Base-by-base conservation (phyloP, 352 stramenopile genomes). In the Nothophytophthora sp. region DNA sequence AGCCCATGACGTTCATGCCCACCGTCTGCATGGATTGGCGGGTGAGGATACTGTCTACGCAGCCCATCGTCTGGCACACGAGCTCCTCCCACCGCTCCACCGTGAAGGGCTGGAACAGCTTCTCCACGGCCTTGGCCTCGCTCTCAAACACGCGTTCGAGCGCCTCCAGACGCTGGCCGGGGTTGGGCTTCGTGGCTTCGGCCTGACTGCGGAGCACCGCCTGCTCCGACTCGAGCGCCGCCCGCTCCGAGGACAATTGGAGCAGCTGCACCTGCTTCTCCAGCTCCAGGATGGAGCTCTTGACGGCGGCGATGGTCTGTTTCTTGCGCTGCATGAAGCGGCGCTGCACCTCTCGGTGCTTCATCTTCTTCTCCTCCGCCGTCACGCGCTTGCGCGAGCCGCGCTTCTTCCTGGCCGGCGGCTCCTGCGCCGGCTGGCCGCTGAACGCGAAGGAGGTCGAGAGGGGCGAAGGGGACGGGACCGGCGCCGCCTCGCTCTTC, bases 281-380 rank as follows among this genome's bases (percentile, higher is more conserved):
- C 18, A 81, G 34, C 20, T 40, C 56, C 8, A 45, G 37, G 28
- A 68, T 69, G 1, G 55, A 61, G 39, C 59, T 44, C 60, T 81
- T 81, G 19, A 73, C 61, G 11, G 56, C 50, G 20, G 46, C 52
- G 10, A 74, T 52, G 27, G 63, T 60, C 44, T 67, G 63, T 48
- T 81, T 81, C 51, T 81, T 81, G 43, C 70, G 70, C 47, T 73
- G 55, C 66, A 81, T 81, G 42, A 81, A 81, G 32, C 67, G 63
- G 13, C 70, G 63, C 54, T 81, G 70, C 40, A 77, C 70, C 40
- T 81, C 70, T 18, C 70, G 70, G 42, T 81, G 70, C 25, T 81
- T 77, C 57, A 74, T 68, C 30, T 63, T 67, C 50, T 71, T 71
- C 48, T 73, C 66, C 29, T 80, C 66, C 1, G 64, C 33, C 6